Evolutionary conservation across 495 filamentous ascomycete species (phyloP).

Genomic region (Neurospora tetraspora): DNA sequence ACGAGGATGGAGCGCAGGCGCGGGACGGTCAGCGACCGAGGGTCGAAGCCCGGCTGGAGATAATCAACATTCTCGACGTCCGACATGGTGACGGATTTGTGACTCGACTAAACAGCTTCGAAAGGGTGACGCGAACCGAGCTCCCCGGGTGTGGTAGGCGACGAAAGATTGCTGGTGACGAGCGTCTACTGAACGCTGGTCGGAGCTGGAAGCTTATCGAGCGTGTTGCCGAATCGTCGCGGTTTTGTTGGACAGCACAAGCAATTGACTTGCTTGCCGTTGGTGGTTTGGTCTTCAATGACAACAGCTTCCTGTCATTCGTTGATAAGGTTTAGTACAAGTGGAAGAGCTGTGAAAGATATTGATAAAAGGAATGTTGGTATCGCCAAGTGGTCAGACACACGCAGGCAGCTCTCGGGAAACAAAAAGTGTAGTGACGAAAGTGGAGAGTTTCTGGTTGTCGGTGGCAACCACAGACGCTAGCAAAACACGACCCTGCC

Average conservation of each 20-base stretch:
- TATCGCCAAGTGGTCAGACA: not conserved
- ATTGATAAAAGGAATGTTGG: not conserved
- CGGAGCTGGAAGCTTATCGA: not conserved
- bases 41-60: constrained; percentile 74
- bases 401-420: not conserved
- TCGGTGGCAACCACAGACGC: not conserved
- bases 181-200: not conserved
- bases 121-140: not conserved
- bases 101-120: not conserved
- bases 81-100: constrained; percentile 51
- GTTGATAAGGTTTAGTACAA: not conserved
- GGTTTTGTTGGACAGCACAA: not conserved
- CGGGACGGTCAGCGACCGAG: constrained; percentile 70
- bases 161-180: not conserved
- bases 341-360: not conserved
- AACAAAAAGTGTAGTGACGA: not conserved
- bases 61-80: constrained; percentile 64
- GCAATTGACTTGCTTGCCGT: not conserved
- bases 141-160: not conserved
- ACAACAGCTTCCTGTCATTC: not conserved
- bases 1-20: constrained; percentile 82
- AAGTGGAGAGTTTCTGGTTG: not conserved
- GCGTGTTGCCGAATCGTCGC: not conserved
- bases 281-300: not conserved
- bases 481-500: not conserved